Evolutionary conservation across 2,329 filamentous ascomycete species (phyloP).

Genomic region (Fonsecaea multimorphosa): DNA sequence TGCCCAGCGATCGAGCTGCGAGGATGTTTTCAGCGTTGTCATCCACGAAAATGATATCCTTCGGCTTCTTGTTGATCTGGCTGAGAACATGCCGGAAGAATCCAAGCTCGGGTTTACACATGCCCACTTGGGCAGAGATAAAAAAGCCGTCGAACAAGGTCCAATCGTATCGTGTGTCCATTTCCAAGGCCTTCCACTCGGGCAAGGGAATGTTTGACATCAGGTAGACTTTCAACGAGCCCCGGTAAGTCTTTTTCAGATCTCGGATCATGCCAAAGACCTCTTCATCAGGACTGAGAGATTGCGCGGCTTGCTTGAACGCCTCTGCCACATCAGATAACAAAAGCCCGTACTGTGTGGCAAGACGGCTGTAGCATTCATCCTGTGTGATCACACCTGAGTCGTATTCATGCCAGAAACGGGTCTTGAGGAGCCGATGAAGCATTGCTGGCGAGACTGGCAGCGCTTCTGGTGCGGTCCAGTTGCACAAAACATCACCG

Average conservation of each 20-base stretch:
- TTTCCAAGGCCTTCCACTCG: slow-evolving; percentile 17
- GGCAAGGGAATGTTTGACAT: slow-evolving; percentile 22
- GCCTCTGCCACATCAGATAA: slow-evolving; percentile 14
- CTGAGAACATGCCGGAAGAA: slow-evolving; percentile 18
- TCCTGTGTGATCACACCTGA: slow-evolving; percentile 14
- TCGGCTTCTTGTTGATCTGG: slow-evolving; percentile 6
- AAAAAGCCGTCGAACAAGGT: slow-evolving; percentile 19
- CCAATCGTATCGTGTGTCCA: slow-evolving; percentile 13
- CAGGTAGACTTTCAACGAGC: slow-evolving; percentile 10
- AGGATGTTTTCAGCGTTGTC: slow-evolving; percentile 22
- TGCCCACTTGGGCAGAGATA: slow-evolving; percentile 12
- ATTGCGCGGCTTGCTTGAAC: slow-evolving; percentile 15
- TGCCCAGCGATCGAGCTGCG: slow-evolving; percentile 16
- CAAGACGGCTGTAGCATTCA: slow-evolving; percentile 16
- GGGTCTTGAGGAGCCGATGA: slow-evolving; percentile 19
- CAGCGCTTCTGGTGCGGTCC: slow-evolving; percentile 15
- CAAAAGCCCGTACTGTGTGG: slow-evolving; percentile 9
- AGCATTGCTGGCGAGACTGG: slow-evolving; percentile 17
- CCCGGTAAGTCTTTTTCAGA: slow-evolving; percentile 14
- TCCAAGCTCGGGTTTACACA: slow-evolving; percentile 22
- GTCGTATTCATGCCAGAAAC: slow-evolving; percentile 20
- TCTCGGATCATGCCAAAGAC: slow-evolving; percentile 18
- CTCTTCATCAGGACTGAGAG: slow-evolving; percentile 9
- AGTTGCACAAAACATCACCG: slow-evolving; percentile 18
- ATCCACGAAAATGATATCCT: slow-evolving; percentile 13